Percentiles rank a stretch among this genome's conserved stretches.
phyloP scores from a whole-genome alignment of 495 filamentous ascomycete genomes.

The Gamarada debralockiae region DNA sequence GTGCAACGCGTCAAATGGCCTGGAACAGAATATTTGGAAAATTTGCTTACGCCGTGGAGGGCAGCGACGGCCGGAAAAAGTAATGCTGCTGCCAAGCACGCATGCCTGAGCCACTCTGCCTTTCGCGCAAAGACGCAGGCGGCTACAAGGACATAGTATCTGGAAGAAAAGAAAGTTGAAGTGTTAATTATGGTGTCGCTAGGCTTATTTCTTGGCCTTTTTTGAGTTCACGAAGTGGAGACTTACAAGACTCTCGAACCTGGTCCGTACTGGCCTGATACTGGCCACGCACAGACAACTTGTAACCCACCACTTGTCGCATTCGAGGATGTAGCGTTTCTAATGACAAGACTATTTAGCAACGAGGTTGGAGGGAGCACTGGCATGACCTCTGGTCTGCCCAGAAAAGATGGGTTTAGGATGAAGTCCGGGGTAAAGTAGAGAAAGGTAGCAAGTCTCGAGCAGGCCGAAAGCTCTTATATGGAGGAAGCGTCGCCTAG shows the following conservation, averaged over 20 bases:
- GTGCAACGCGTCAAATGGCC: too few species aligned
- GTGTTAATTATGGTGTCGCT: neutral
- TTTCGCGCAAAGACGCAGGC: conserved; percentile 55
- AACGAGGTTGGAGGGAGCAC: conserved; percentile 31
- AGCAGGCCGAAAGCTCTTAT: too few species aligned
- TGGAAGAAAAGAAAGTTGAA: conserved; percentile 19
- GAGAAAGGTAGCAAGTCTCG: too few species aligned
- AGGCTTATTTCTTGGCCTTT: too few species aligned
- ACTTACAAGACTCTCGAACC: conserved; percentile 52
- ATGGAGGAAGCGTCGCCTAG: too few species aligned
- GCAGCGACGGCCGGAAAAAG: conserved; percentile 58
- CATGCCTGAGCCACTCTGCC: conserved; percentile 51
- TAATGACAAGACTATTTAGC: conserved; percentile 28
- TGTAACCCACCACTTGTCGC: conserved; percentile 30
- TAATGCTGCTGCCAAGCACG: conserved; percentile 57
- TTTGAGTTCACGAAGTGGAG: too few species aligned
- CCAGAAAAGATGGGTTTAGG: too few species aligned
- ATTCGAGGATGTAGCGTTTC: conserved; percentile 24
- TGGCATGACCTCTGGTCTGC: conserved; percentile 34
- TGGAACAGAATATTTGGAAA: too few species aligned
- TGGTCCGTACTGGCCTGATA: conserved; percentile 57
- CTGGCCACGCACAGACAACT: conserved; percentile 57
- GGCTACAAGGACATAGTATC: conserved; percentile 56
- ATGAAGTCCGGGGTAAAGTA: too few species aligned
- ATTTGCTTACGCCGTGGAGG: conserved; percentile 52